Percentiles rank a stretch among this genome's conserved stretches.
Evolutionary conservation across 1,284 basidiomycete genomes (phyloP).

Genomic region (Tilletia indica): DNA sequence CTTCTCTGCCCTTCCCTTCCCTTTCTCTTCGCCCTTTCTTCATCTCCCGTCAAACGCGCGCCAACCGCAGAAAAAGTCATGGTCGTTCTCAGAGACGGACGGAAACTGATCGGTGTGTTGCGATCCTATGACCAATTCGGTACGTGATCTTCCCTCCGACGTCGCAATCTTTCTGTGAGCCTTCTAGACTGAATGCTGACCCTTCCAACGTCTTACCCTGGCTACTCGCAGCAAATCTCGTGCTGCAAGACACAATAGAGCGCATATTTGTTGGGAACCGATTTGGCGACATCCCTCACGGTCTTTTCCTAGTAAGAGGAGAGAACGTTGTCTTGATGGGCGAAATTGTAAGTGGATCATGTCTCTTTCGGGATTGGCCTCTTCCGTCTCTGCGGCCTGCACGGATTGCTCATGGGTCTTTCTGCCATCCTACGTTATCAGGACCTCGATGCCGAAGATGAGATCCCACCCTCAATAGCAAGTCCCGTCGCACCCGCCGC

Average conservation of each 20-base stretch:
- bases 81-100: conserved; percentile 89
- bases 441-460: conserved; percentile 53
- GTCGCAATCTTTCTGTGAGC: neutral
- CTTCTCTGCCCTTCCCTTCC: neutral
- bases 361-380: no score
- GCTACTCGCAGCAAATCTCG: conserved; percentile 74
- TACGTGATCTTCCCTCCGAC: conserved; percentile 59
- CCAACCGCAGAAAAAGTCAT: conserved; percentile 76
- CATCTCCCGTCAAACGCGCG: no score
- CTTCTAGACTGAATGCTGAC: neutral
- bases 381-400: no score
- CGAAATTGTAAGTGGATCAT: conserved; percentile 75
- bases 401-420: no score
- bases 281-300: conserved; percentile 79
- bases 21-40: neutral
- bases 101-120: conserved; percentile 92
- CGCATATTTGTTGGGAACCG: conserved; percentile 66
- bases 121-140: conserved; percentile 99
- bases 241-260: conserved; percentile 66
- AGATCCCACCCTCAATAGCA: conserved; percentile 44
- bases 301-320: conserved; percentile 89
- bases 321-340: conserved; percentile 97
- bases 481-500: conserved; percentile 42
- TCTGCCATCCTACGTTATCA: conserved; percentile 13
- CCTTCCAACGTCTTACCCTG: neutral